Conservation (phyloP, 2,329 filamentous ascomycete species). For the Penicillium hesseltinei region DNA sequence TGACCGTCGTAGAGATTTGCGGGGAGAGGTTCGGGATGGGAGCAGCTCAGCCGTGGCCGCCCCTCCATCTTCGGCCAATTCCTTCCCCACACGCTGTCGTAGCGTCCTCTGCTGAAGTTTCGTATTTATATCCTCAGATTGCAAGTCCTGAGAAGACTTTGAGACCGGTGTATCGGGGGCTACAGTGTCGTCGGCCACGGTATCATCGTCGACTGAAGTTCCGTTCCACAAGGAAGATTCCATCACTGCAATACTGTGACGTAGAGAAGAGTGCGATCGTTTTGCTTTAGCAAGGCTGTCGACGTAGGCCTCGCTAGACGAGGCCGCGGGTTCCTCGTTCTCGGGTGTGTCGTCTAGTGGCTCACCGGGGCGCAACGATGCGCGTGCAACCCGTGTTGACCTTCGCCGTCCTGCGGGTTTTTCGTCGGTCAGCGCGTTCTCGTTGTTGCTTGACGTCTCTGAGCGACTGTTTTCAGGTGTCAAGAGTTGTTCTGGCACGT, state of each 20-base stretch:
- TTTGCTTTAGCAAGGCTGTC: conserved; percentile 35
- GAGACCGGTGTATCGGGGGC: conserved; percentile 37
- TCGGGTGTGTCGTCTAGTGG: conserved; percentile 29
- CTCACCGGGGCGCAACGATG: conserved; percentile 35
- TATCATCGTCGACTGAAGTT: conserved; percentile 18
- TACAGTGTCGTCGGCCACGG: conserved; percentile 26
- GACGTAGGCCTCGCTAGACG: conserved; percentile 36
- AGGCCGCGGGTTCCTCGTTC: conserved; percentile 19
- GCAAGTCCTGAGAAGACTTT: conserved; percentile 34
- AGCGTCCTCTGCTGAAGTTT: conserved; percentile 33
- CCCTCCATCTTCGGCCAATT: conserved; percentile 28
- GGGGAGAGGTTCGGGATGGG: conserved; percentile 24
- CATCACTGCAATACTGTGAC: conserved; percentile 44
- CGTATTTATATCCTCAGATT: conserved; percentile 21
- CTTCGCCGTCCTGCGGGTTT: conserved; percentile 31
- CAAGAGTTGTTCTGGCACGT: conserved; percentile 41
- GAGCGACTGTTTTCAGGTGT: conserved; percentile 46
- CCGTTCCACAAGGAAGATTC: conserved; percentile 34
- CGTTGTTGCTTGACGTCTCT: conserved; percentile 44
- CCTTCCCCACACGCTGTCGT: conserved; percentile 33
- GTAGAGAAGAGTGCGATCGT: conserved; percentile 37
- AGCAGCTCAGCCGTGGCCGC: conserved; percentile 22
- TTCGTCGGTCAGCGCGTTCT: conserved; percentile 37
- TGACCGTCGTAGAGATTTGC: conserved; percentile 41
- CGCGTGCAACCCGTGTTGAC: conserved; percentile 43